Evolutionary conservation across 768 basidiomycete species (phyloP), one percentile per base, ranked within the genome.

Genomic region (Mycena galericulata): DNA sequence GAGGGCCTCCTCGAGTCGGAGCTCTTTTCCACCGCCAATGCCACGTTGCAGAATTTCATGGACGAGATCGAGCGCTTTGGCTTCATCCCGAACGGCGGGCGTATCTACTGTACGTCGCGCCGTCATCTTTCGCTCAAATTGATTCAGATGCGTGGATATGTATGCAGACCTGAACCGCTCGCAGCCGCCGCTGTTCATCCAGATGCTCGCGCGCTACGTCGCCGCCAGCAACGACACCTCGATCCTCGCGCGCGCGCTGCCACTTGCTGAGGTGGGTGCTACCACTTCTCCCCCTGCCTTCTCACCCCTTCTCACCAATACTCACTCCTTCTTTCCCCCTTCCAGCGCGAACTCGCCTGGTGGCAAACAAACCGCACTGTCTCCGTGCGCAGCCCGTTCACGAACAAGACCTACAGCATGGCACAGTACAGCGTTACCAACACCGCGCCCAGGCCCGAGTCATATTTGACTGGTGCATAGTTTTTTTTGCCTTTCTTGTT

Each of bases 51-150:
- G 70, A 97, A 98, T 81, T 98, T 98, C 75, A 96, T 98, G 95
- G 96, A 98, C 74, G 91, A 97, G 76, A 82, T 98, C 50, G 89
- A 92, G 43, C 75, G 77, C 26, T 89, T 93, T 73, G 97, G 96
- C 0, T 98, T 98, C 81, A 91, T 98, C 69, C 97, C 97, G 2
- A 98, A 98, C 73, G 97, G 97, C 9, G 96, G 95, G 4, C 86
- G 96, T 14, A 95, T 93, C 56, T 98, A 98, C 75, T 98, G 92
- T 91, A 73, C 64, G 80, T 53, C 1, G 29, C 24, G n/a, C 43
- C 27, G n/a, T 50, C 2, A 24, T 8, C 18, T 20, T 63, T 27
- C 12, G 63, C 38, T 18, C 29, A 18, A 12, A 11, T 29, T 24
- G 17, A 36, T 36, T 36, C 43, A 63, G 27, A 73, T 27, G 38